These are phyloP conservation scores for Gossypium davidsonii DNA, from an alignment of 441 rosid genomes.

Conservation along the genomic window DNA sequence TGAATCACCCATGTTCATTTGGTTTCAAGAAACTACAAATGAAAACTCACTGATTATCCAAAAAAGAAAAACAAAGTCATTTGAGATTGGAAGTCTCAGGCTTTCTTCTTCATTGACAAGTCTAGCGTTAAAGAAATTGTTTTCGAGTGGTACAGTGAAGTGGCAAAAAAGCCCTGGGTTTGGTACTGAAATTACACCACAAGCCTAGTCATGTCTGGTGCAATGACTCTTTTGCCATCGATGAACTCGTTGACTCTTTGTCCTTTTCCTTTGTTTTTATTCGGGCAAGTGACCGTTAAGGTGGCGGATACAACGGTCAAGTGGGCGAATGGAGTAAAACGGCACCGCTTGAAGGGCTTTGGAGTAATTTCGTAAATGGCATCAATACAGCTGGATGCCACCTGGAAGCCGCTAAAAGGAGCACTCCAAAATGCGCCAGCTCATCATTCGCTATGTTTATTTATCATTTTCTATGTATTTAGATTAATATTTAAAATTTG, in stretches of 20 bases:
- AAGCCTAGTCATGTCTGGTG: too few species aligned
- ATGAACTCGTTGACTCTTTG: neutral
- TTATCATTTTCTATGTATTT: neutral
- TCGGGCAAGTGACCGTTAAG: constrained; percentile 33
- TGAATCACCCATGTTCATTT: constrained; percentile 42
- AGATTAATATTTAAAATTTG: neutral
- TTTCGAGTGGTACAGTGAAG: neutral
- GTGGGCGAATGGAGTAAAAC: neutral
- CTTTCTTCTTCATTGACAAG: neutral
- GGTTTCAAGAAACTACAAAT: neutral
- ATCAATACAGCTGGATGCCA: constrained; percentile 39
- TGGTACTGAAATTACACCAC: neutral
- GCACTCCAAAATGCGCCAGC: constrained; percentile 28
- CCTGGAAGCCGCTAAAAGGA: constrained; percentile 32
- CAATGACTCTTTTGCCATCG: constrained; percentile 17
- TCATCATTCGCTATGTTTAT: constrained; percentile 17
- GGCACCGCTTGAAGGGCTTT: constrained; percentile 16
- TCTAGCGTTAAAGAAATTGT: neutral
- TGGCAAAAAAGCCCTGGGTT: neutral
- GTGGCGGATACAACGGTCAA: constrained; percentile 21
- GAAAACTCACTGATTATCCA: neutral
- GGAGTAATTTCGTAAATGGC: neutral
- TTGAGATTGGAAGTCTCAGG: neutral
- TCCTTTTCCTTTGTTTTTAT: neutral
- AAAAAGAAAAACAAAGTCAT: neutral